Conservation (phyloP, 169 alveolate genomes). For the Theileria annulata region DNA sequence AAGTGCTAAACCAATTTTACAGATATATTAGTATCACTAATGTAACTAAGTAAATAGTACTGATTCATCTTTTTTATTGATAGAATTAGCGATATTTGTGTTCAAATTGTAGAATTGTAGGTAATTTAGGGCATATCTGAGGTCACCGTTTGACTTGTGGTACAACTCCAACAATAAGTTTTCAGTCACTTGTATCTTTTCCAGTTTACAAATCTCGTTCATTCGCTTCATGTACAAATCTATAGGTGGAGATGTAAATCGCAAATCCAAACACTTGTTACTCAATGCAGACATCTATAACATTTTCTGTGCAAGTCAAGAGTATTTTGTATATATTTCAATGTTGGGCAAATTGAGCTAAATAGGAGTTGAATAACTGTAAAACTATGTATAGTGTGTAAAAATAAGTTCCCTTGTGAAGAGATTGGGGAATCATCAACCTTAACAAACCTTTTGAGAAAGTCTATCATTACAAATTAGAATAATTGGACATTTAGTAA, state of each 20-base stretch:
- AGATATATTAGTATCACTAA: slow-evolving; percentile 78
- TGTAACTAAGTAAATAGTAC: slow-evolving; percentile 78
- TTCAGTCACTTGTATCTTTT: slow-evolving; percentile 82
- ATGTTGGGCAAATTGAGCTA: not conserved
- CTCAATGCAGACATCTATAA: slow-evolving; percentile 81
- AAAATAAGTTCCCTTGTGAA: not conserved
- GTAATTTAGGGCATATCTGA: slow-evolving; percentile 88
- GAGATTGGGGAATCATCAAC: not conserved
- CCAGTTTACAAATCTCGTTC: slow-evolving; percentile 83
- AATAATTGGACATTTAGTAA: slow-evolving; percentile 93
- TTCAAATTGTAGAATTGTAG: slow-evolving; percentile 82
- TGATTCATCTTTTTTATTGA: slow-evolving; percentile 20
- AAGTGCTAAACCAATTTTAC: slow-evolving; percentile 26
- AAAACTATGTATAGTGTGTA: not conserved
- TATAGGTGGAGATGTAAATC: slow-evolving; percentile 87
- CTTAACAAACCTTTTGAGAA: slow-evolving; percentile 68
- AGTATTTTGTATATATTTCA: not conserved
- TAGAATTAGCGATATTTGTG: not conserved
- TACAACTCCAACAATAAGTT: slow-evolving; percentile 85
- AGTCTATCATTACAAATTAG: slow-evolving; percentile 95
- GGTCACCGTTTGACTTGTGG: slow-evolving; percentile 90
- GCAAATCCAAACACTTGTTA: slow-evolving; percentile 91
- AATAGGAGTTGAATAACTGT: not conserved
- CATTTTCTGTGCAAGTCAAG: not conserved
- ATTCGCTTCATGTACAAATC: slow-evolving; percentile 82